Evolutionary conservation across 208 protist genomes (phyloP), one percentile per base, ranked within the genome.

Genomic region (Strigomonas culicis): DNA sequence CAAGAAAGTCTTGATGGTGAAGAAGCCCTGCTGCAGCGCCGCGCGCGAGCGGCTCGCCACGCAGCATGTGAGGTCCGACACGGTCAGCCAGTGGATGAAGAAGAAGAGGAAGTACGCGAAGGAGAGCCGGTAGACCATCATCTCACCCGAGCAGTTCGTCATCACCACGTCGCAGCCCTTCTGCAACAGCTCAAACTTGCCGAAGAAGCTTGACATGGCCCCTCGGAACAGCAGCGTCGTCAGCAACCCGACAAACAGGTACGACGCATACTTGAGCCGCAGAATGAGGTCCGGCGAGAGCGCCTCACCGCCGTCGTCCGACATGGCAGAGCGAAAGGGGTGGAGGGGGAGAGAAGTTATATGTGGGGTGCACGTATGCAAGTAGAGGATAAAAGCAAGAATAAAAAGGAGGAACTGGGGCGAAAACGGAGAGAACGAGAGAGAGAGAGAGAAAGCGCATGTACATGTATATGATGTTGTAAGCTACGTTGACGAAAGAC

Each of bases 21-120:
- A 97, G 64, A 95, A 95, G 46, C 76, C 61, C 15, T 65, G 61
- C 72, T 97, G 92, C 58, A 97, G 74, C 55, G 84, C 75, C 4
- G 74, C 87, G n/a, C 87, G 70, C 25, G 85, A 70, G n/a, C 75
- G 76, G 59, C 76, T 90, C 25, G 74, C 24, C 34, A 97, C 66
- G 59, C 92, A 97, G 74, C 92, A 97, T 27, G 84, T 95, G 21
- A 95, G 59, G 53, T 95, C 86, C 1, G 88, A 95, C 32, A 94
- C 86, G n/a, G 66, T 74, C 17, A 94, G 59, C 72, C 77, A 89
- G 63, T 97, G 92, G 13, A 95, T 34, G 27, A 85, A 67, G 68
- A 94, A 97, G 70, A 97, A 95, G 8, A 92, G 2, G 10, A 74
- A 58, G 31, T 93, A 77, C 13, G 89, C 50, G 61, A 97, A 97